Evolutionary conservation across 1,284 basidiomycete species (phyloP).

Genomic region (Trichosporon ovoides): DNA sequence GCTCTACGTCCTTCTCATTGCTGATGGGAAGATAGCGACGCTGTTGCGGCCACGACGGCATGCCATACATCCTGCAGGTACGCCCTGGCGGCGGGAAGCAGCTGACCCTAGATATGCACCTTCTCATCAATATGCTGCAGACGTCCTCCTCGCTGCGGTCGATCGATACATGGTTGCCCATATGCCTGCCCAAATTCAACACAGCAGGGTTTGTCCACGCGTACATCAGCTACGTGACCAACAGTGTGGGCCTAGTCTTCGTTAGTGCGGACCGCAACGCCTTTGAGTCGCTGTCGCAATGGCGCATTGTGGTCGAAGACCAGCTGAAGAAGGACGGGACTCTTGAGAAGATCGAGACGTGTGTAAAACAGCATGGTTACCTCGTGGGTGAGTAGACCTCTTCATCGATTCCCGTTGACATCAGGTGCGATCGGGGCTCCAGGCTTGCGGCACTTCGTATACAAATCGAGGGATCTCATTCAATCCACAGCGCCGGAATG

Average conservation of each 20-base stretch:
- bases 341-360: conserved; percentile 47
- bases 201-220: conserved; percentile 85
- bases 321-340: conserved; percentile 60
- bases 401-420: not conserved
- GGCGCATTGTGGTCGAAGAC: conserved; percentile 65
- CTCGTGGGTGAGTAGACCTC: conserved; percentile 35
- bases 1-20: conserved; percentile 81
- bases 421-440: conserved; percentile 67
- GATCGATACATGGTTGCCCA: conserved; percentile 85
- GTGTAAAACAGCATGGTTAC: conserved; percentile 37
- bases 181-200: conserved; percentile 94
- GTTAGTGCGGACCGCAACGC: conserved; percentile 50
- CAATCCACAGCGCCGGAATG: conserved; percentile 79
- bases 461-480: conserved; percentile 81
- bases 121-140: conserved; percentile 68
- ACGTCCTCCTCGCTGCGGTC: conserved; percentile 64
- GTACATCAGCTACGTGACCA: conserved; percentile 68
- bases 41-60: conserved; percentile 85
- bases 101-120: conserved; percentile 64
- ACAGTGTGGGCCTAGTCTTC: conserved; percentile 49
- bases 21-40: conserved; percentile 73
- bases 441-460: conserved; percentile 87
- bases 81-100: conserved; percentile 10
- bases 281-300: conserved; percentile 54
- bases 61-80: conserved; percentile 87